Conservation (phyloP, 352 stramenopile genomes). For the Phytophthora crassamura region DNA sequence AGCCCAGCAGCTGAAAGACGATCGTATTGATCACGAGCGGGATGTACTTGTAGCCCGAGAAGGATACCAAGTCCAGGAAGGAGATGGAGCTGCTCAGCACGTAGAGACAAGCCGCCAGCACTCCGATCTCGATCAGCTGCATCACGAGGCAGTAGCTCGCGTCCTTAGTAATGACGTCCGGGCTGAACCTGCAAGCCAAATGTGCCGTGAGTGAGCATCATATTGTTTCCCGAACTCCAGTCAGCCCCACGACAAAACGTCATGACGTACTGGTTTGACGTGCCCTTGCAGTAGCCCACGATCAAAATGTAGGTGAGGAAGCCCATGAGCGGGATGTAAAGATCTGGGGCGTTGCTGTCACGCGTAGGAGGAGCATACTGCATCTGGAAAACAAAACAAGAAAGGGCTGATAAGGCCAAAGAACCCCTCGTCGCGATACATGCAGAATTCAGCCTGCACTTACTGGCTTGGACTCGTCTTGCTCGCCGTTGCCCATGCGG, state of each 20-base stretch:
- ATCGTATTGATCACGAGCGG: conserved; percentile 96
- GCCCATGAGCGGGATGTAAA: conserved; percentile 99
- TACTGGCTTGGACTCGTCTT: conserved; percentile 72
- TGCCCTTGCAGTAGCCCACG: conserved; percentile 96
- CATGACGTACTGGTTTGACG: conserved; percentile 81
- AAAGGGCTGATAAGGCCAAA: conserved; percentile 1
- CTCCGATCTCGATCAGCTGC: conserved; percentile 93
- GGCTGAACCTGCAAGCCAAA: conserved; percentile 90
- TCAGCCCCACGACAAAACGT: neutral
- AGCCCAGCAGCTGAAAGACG: conserved; percentile 84
- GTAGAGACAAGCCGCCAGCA: conserved; percentile 95
- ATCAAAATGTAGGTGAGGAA: conserved; percentile 99
- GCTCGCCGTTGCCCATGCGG: conserved; percentile 66
- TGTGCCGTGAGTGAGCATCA: neutral
- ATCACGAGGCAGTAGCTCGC: conserved; percentile 92
- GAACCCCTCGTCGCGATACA: neutral
- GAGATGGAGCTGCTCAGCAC: conserved; percentile 93
- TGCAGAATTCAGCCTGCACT: conserved; percentile 1
- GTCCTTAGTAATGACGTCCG: conserved; percentile 95
- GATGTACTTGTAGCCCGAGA: conserved; percentile 99
- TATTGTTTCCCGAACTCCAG: too few relatives aligned
- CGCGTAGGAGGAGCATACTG: conserved; percentile 91
- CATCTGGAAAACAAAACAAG: conserved; percentile 33
- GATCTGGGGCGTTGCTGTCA: conserved; percentile 98
- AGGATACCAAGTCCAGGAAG: conserved; percentile 96